phyloP scores from a whole-genome alignment of 2,329 filamentous ascomycete genomes.

The Fusarium sp. region DNA sequence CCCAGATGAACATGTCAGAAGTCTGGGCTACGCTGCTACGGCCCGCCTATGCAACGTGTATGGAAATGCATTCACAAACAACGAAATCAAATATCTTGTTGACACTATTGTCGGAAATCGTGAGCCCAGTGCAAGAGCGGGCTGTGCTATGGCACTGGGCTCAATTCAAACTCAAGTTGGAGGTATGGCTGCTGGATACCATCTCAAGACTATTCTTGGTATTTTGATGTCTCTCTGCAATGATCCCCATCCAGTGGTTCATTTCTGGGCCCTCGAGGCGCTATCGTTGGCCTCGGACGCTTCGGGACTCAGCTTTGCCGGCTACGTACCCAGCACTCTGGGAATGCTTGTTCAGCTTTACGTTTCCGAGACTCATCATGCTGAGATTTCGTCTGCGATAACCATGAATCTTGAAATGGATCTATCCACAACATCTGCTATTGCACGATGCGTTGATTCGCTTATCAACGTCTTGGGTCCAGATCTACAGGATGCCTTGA shows the following conservation, averaged over 20 bases:
- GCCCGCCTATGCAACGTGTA: slow-evolving; percentile 86
- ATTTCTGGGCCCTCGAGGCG: slow-evolving; percentile 95
- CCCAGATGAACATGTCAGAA: slow-evolving; percentile 86
- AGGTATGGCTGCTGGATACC: slow-evolving; percentile 95
- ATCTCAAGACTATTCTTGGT: slow-evolving; percentile 96
- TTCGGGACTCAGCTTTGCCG: slow-evolving; percentile 90
- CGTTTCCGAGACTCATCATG: slow-evolving; percentile 88
- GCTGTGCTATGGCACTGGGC: slow-evolving; percentile 92
- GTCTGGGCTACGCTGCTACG: slow-evolving; percentile 84
- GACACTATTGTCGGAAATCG: slow-evolving; percentile 95
- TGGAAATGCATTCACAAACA: slow-evolving; percentile 88
- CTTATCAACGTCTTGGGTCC: slow-evolving; percentile 96
- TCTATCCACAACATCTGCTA: slow-evolving; percentile 81
- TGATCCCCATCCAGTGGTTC: slow-evolving; percentile 93
- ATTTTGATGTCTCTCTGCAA: slow-evolving; percentile 98
- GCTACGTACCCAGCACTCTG: slow-evolving; percentile 88
- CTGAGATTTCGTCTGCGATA: slow-evolving; percentile 80
- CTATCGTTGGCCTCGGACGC: slow-evolving; percentile 88
- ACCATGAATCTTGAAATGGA: slow-evolving; percentile 93
- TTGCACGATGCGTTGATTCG: slow-evolving; percentile 92
- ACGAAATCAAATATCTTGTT: slow-evolving; percentile 89
- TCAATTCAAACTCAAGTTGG: slow-evolving; percentile 95
- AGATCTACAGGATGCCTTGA: slow-evolving; percentile 91
- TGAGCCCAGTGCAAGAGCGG: slow-evolving; percentile 91
- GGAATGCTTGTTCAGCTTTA: slow-evolving; percentile 96